Evolutionary conservation across 495 filamentous ascomycete genomes (phyloP).

Genomic region (Aspergillus baeticus): DNA sequence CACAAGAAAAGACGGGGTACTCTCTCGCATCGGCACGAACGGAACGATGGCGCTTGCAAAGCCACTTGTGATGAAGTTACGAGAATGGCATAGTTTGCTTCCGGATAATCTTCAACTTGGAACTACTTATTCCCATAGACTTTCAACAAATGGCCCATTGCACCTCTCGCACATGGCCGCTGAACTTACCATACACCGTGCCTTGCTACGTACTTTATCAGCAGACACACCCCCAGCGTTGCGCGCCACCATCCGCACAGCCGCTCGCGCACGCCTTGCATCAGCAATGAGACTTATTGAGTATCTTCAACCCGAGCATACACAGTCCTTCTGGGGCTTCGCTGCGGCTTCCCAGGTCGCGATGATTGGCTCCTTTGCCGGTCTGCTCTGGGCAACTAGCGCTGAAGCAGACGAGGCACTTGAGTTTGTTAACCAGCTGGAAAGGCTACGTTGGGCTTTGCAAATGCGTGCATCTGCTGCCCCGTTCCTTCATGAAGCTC

Average conservation of each 20-base stretch:
- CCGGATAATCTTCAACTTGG: slow-evolving; percentile 70
- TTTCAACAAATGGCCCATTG: slow-evolving; percentile 68
- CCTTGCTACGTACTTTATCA: slow-evolving; percentile 70
- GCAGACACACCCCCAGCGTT: slow-evolving; percentile 62
- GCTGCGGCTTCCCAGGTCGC: slow-evolving; percentile 17
- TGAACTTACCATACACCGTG: slow-evolving; percentile 80
- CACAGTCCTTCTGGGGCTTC: slow-evolving; percentile 66
- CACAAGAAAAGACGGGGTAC: slow-evolving; percentile 22
- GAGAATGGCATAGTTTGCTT: slow-evolving; percentile 71
- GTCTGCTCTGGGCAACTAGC: slow-evolving; percentile 20
- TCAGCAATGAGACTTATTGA: slow-evolving; percentile 72
- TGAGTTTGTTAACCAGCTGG: slow-evolving; percentile 13
- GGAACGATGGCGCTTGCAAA: slow-evolving; percentile 73
- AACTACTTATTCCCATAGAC: slow-evolving; percentile 33
- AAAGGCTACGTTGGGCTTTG: slow-evolving; percentile 15
- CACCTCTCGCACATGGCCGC: slow-evolving; percentile 83
- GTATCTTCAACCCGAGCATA: slow-evolving; percentile 66
- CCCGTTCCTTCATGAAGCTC: slow-evolving; percentile 20
- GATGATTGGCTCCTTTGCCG: slow-evolving; percentile 19
- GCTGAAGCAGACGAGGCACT: slow-evolving; percentile 13
- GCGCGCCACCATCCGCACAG: slow-evolving; percentile 74
- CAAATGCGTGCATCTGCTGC: slow-evolving; percentile 18
- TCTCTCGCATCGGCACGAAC: slow-evolving; percentile 13
- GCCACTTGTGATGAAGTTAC: slow-evolving; percentile 77
- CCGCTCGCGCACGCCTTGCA: slow-evolving; percentile 61